Evolutionary conservation across 1,139 yeast species (phyloP).

Genomic region (Yamadazyma triangularis): DNA sequence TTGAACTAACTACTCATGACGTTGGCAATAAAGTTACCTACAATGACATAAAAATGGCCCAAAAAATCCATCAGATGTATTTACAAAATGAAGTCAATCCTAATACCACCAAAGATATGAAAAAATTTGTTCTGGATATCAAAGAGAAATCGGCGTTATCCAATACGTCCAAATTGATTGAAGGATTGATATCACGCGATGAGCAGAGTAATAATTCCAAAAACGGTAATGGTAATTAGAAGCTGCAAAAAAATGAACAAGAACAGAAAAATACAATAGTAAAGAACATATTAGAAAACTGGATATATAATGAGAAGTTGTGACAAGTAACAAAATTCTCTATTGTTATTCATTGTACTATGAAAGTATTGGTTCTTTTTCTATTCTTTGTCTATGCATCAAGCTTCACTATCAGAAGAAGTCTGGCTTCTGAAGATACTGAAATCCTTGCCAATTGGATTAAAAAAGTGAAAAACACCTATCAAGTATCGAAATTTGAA

Average conservation of each 20-base stretch:
- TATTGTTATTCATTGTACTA: no score
- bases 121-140: conserved; percentile 1
- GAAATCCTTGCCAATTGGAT: conserved; percentile 3
- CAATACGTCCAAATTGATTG: conserved; percentile 1
- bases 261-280: no score
- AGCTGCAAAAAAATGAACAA: no score
- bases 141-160: not conserved
- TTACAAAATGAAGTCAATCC: conserved; percentile 3
- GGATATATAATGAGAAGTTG: no score
- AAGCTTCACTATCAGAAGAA: no score
- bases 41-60: conserved; percentile 59
- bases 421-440: no score
- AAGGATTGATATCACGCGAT: not conserved
- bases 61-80: conserved; percentile 14
- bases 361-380: no score
- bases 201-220: no score
- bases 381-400: no score
- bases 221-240: no score
- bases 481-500: conserved; percentile 9
- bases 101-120: conserved; percentile 2
- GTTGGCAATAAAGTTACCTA: conserved; percentile 48
- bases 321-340: no score
- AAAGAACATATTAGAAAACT: no score
- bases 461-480: conserved; percentile 3
- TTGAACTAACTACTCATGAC: conserved; percentile 70